Evolutionary conservation across 192 early-diverging fungal genomes (phyloP), one percentile per base, ranked within the genome.

Genomic region (Entomortierella lignicola): DNA sequence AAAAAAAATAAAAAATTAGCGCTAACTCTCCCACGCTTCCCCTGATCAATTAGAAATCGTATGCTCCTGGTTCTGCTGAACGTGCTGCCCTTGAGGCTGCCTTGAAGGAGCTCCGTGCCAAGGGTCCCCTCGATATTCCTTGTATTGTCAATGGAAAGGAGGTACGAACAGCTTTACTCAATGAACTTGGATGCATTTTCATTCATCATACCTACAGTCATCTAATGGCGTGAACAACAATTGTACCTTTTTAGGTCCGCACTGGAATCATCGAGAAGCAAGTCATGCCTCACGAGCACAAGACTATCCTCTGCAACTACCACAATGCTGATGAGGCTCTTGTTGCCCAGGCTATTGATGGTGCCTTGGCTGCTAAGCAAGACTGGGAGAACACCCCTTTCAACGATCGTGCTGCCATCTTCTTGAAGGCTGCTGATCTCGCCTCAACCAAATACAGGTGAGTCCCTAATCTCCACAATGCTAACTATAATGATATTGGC

Each of bases 361-460:
- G 91, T 55, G 94, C 96, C 18, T 84, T 97, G 59, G 85, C 74
- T 23, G 96, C 94, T 60, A 95, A 96, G 84, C 82, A 86, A 60
- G 87, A 85, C 44, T 99, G 97, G 97, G 97, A 97, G 84, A 85
- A 89, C 57, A 90, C 97, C 88, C 94, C 95, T 26, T 93, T 97
- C 84, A 93, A 89, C 82, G 97, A 98, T 72, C 94, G 97, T 65
- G 91, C 92, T 71, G 93, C 96, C 48, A 94, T 99, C 81, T 97
- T 99, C 86, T 85, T 99, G 80, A 96, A 97, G 84, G 96, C 97
- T n/a, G 97, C 97, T 61, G 97, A 99, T 81, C 84, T 99, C 55
- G 80, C 96, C 11, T 62, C 94, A 23, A 84, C 80, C 73, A 99
- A 99, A 85, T 96, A 99, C 87, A 89, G 95, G 77, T 95, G 94